A percentile compares a stretch with the other conserved stretches of the same genome.
Evolutionary conservation across 75 land plant species (phyloP).

Genomic region (Larix kaempferi): DNA sequence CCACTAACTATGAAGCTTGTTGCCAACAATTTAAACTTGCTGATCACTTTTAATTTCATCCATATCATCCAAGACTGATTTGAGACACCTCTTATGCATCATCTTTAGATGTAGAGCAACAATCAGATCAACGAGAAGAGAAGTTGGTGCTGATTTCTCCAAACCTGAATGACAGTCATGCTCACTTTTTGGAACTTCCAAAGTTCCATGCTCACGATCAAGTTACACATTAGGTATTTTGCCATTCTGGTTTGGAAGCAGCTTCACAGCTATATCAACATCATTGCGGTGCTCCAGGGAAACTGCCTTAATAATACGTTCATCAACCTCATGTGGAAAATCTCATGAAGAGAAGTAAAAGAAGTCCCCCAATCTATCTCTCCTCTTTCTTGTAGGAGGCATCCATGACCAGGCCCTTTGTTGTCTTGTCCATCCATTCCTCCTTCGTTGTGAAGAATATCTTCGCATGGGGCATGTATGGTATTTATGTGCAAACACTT

Average conservation of each 20-base stretch:
- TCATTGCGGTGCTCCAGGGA: slow-evolving; percentile 70
- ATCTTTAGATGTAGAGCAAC: neutral
- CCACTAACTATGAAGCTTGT: neutral
- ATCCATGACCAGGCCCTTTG: no score
- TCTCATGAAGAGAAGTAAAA: neutral
- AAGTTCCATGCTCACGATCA: neutral
- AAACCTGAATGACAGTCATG: neutral
- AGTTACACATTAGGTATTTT: neutral
- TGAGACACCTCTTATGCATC: neutral
- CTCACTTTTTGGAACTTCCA: neutral
- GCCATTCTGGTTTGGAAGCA: slow-evolving; percentile 23
- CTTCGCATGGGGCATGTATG: no score
- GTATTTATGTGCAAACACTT: no score
- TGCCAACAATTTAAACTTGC: neutral
- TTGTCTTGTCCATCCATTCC: no score
- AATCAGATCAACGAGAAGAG: no score
- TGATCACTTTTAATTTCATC: neutral
- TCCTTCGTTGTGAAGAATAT: no score
- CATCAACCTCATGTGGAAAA: slow-evolving; percentile 52
- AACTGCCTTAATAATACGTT: slow-evolving; percentile 57
- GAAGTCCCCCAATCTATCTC: neutral
- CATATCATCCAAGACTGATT: neutral
- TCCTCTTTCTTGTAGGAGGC: no score
- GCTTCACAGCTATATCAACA: slow-evolving; percentile 58
- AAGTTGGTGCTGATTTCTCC: neutral